Evolutionary conservation across 2,329 filamentous ascomycete genomes (phyloP).

Genomic region (Hypoxylon sp.): DNA sequence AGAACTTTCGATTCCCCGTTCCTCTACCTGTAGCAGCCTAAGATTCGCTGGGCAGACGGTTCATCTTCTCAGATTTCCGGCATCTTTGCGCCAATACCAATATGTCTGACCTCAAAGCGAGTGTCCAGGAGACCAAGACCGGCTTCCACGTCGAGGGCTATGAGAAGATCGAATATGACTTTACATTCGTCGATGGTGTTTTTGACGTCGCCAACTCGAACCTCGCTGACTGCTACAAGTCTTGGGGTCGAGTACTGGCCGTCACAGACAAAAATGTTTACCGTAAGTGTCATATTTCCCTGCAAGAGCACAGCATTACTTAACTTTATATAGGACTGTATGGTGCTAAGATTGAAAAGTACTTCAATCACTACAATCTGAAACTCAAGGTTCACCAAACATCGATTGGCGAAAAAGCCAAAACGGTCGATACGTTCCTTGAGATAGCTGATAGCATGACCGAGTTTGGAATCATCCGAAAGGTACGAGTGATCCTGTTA

Average conservation of each 20-base stretch:
- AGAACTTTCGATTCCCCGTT: slow-evolving; percentile 1
- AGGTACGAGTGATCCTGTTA: slow-evolving; percentile 48
- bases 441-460: slow-evolving; percentile 78
- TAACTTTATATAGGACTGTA: slow-evolving; percentile 58
- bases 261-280: slow-evolving; percentile 77
- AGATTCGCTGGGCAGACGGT: background rate
- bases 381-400: slow-evolving; percentile 73
- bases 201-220: slow-evolving; percentile 68
- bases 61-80: background rate
- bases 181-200: slow-evolving; percentile 74
- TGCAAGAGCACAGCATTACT: background rate
- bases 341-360: slow-evolving; percentile 69
- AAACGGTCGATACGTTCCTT: slow-evolving; percentile 74
- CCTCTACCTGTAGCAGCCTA: background rate
- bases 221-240: slow-evolving; percentile 69
- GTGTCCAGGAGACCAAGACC: slow-evolving; percentile 66
- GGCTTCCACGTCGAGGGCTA: slow-evolving; percentile 77
- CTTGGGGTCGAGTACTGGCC: slow-evolving; percentile 71
- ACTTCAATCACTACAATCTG: slow-evolving; percentile 71
- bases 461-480: slow-evolving; percentile 74
- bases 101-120: slow-evolving; percentile 76
- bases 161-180: slow-evolving; percentile 80
- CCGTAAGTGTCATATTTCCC: slow-evolving; percentile 14
- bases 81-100: slow-evolving; percentile 42
- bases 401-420: slow-evolving; percentile 78